A percentile compares a stretch with the other conserved stretches of the same genome.
phyloP scores from a whole-genome alignment of 78 protist species.

The Diacronema lutheri region DNA sequence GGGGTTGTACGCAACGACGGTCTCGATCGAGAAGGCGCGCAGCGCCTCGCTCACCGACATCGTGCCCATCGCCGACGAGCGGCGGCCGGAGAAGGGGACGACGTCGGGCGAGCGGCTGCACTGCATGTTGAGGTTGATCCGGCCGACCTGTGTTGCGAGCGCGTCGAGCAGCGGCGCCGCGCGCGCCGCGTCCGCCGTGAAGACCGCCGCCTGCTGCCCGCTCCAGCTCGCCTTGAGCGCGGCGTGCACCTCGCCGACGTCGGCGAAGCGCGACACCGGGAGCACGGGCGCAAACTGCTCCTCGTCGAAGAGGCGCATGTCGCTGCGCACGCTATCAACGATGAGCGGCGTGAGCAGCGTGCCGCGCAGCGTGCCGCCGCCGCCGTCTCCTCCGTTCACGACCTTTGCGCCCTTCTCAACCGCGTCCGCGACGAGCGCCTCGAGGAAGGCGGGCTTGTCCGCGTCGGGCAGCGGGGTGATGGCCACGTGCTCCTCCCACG shows the following conservation, averaged over 20 bases:
- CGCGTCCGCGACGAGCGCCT: slow-evolving; percentile 9
- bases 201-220: slow-evolving; percentile 51
- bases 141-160: slow-evolving; percentile 23
- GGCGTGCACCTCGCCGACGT: not conserved
- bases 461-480: slow-evolving; percentile 55
- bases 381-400: slow-evolving; percentile 4
- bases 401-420: slow-evolving; percentile 27
- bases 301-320: slow-evolving; percentile 32
- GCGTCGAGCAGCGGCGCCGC: slow-evolving; percentile 27
- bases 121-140: slow-evolving; percentile 52
- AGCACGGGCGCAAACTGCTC: slow-evolving; percentile 54
- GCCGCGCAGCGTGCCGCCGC: not conserved
- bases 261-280: not conserved
- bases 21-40: slow-evolving; percentile 11
- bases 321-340: not conserved
- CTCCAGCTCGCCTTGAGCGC: not conserved
- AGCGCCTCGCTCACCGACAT: slow-evolving; percentile 20
- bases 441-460: slow-evolving; percentile 8
- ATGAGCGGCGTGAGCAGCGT: slow-evolving; percentile 23
- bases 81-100: slow-evolving; percentile 53
- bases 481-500: slow-evolving; percentile 40
- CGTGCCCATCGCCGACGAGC: slow-evolving; percentile 40
- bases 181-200: not conserved
- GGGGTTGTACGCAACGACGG: not conserved
- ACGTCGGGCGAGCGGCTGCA: slow-evolving; percentile 37